Percentiles rank a stretch among this genome's conserved stretches.
phyloP scores from a whole-genome alignment of 169 alveolate genomes.

The Theileria parva region DNA sequence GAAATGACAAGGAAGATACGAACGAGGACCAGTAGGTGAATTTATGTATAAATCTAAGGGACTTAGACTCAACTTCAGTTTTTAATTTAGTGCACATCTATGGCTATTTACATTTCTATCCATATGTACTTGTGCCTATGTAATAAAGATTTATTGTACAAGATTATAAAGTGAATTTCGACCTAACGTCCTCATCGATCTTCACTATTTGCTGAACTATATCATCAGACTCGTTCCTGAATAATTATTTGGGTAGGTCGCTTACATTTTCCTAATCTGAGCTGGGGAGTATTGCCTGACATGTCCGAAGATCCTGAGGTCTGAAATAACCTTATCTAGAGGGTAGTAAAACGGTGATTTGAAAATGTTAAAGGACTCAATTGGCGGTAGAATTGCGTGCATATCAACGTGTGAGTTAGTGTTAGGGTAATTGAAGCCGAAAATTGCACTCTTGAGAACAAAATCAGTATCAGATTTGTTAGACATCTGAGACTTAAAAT shows the following conservation, averaged over 20 bases:
- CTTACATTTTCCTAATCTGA: slow-evolving; percentile 34
- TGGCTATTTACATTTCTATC: neutral
- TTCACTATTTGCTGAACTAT: slow-evolving; percentile 43
- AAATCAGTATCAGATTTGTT: slow-evolving; percentile 3
- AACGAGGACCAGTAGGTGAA: neutral
- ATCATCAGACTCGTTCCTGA: slow-evolving; percentile 39
- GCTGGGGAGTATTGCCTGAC: slow-evolving; percentile 52
- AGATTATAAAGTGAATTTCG: neutral
- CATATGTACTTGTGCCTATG: neutral
- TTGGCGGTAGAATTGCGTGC: slow-evolving; percentile 67
- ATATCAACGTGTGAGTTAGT: slow-evolving; percentile 61
- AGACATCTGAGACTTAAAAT: neutral
- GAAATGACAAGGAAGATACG: neutral
- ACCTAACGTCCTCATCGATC: slow-evolving; percentile 32
- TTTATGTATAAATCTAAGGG: neutral
- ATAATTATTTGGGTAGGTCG: neutral
- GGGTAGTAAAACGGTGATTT: slow-evolving; percentile 68
- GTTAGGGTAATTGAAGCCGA: slow-evolving; percentile 66
- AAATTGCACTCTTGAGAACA: slow-evolving; percentile 18
- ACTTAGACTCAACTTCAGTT: neutral
- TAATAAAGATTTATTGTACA: neutral
- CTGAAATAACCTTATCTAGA: slow-evolving; percentile 56
- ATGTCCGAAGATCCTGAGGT: slow-evolving; percentile 42
- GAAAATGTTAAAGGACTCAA: slow-evolving; percentile 45
- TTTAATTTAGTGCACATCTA: neutral